These are phyloP conservation scores for Raffaelea albimanens DNA, from an alignment of 2,329 filamentous ascomycete genomes.

Conservation along the genomic window DNA sequence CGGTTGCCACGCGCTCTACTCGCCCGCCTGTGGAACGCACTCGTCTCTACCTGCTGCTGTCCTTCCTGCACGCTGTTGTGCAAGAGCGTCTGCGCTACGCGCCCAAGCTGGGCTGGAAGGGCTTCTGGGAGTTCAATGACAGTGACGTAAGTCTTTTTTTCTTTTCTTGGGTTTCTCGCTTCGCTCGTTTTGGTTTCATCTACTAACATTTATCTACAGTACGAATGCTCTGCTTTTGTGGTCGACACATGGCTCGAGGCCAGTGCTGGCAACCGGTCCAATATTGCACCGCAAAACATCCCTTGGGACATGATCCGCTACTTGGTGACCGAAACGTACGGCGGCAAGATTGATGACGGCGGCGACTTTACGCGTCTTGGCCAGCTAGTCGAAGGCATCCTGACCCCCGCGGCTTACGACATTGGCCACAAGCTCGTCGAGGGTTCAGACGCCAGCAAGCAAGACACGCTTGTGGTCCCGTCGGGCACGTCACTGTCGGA, in stretches of 20 bases:
- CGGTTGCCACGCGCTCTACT: constrained; percentile 62
- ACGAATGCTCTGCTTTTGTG: constrained; percentile 93
- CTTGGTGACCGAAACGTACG: constrained; percentile 88
- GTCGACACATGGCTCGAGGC: constrained; percentile 90
- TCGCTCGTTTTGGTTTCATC: neutral
- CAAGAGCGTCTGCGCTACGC: constrained; percentile 93
- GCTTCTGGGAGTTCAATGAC: constrained; percentile 99
- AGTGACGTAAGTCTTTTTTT: constrained; percentile 69
- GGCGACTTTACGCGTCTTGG: constrained; percentile 69
- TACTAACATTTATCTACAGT: constrained; percentile 47
- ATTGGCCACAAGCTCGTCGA: constrained; percentile 84
- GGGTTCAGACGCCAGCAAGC: constrained; percentile 31
- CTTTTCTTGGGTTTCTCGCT: neutral
- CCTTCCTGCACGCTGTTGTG: constrained; percentile 90
- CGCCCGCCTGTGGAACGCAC: constrained; percentile 86
- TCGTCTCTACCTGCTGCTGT: constrained; percentile 80
- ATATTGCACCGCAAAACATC: constrained; percentile 86
- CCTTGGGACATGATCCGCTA: constrained; percentile 95
- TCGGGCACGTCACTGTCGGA: constrained; percentile 73
- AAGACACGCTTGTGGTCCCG: constrained; percentile 62
- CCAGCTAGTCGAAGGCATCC: constrained; percentile 63
- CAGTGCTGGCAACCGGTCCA: constrained; percentile 75
- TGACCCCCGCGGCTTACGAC: constrained; percentile 86
- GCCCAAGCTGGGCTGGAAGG: constrained; percentile 91
- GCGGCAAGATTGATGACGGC: constrained; percentile 92